A percentile compares a stretch with the other conserved stretches of the same genome.
Conservation (phyloP, 305 asterid species). For the Fraxinus nigra region DNA sequence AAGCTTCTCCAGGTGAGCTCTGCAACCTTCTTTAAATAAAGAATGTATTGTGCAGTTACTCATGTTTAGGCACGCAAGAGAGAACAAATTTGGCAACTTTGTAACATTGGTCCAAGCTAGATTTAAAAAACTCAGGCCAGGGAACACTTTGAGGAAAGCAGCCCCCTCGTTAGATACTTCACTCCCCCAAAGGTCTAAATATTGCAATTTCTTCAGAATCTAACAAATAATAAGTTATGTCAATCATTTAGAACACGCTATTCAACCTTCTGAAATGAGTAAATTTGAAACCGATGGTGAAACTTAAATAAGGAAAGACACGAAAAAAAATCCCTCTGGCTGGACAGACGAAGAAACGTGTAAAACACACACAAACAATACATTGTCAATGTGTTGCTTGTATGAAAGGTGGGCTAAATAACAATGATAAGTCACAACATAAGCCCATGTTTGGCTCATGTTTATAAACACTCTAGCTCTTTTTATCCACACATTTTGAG, state of each 20-base stretch:
- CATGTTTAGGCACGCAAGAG: slow-evolving; percentile 70
- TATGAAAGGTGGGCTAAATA: not conserved
- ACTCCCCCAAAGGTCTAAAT: slow-evolving; percentile 91
- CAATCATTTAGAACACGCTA: slow-evolving; percentile 20
- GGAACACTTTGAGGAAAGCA: slow-evolving; percentile 47
- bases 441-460: not conserved
- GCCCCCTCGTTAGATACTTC: slow-evolving; percentile 63
- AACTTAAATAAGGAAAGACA: not conserved
- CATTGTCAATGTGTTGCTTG: not conserved
- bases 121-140: slow-evolving; percentile 59
- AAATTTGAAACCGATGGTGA: not conserved
- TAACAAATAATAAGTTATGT: slow-evolving; percentile 26
- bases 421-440: not conserved
- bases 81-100: slow-evolving; percentile 53
- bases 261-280: slow-evolving; percentile 9
- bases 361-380: not conserved
- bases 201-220: slow-evolving; percentile 63
- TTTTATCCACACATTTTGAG: not conserved
- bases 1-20: slow-evolving; percentile 52
- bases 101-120: slow-evolving; percentile 87
- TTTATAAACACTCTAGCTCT: not conserved
- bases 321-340: not conserved
- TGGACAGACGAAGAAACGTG: not conserved
- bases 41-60: slow-evolving; percentile 77
- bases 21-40: slow-evolving; percentile 45